Evolutionary conservation across 768 basidiomycete species (phyloP).

Genomic region (Tulasnella sp.): DNA sequence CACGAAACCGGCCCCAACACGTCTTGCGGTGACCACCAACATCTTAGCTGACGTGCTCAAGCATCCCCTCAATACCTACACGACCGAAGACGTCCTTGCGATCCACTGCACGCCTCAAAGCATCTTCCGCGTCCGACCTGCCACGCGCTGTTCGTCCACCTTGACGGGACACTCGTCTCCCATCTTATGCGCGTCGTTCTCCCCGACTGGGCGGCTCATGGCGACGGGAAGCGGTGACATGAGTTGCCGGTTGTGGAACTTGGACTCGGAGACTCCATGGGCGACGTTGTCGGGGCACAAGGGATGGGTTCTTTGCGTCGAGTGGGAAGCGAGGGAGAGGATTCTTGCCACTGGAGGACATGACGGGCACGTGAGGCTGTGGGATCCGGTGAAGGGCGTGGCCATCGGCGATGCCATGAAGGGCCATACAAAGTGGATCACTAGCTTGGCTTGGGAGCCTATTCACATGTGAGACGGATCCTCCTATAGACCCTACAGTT

Average conservation of each 20-base stretch:
- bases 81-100: slow-evolving; percentile 77
- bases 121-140: slow-evolving; percentile 86
- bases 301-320: slow-evolving; percentile 94
- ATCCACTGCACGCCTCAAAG: slow-evolving; percentile 91
- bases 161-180: slow-evolving; percentile 87
- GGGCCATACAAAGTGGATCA: slow-evolving; percentile 96
- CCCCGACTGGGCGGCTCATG: slow-evolving; percentile 80
- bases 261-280: slow-evolving; percentile 84
- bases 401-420: slow-evolving; percentile 78
- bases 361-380: slow-evolving; percentile 83
- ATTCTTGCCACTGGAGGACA: slow-evolving; percentile 88
- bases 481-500: neutral
- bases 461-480: slow-evolving; percentile 61
- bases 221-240: slow-evolving; percentile 96
- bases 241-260: slow-evolving; percentile 86
- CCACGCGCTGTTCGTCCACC: slow-evolving; percentile 88
- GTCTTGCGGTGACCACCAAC: slow-evolving; percentile 74
- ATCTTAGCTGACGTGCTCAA: slow-evolving; percentile 70
- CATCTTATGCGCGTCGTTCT: slow-evolving; percentile 91
- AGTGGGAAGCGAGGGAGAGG: slow-evolving; percentile 92
- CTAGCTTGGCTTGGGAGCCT: slow-evolving; percentile 90
- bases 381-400: slow-evolving; percentile 90
- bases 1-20: slow-evolving; percentile 43
- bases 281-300: slow-evolving; percentile 79
- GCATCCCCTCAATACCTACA: slow-evolving; percentile 57